Evolutionary conservation across 2,329 filamentous ascomycete species (phyloP), one percentile per base, ranked within the genome.

Genomic region (Parasarocladium wereldwijsianum): DNA sequence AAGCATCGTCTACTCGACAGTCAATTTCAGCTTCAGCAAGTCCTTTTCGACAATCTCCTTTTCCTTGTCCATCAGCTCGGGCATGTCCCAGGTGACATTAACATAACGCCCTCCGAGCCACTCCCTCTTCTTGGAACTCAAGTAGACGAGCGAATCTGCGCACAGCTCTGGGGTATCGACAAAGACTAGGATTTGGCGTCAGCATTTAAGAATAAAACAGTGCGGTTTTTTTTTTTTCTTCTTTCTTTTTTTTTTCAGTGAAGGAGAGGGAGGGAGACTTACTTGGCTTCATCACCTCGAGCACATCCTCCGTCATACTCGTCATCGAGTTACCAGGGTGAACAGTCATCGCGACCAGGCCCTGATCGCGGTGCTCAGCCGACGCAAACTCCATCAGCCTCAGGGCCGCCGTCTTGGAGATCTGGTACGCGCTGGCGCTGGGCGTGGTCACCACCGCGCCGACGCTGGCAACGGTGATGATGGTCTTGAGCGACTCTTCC

Each of bases 61-160:
- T 28, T 38, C 33, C 39, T 43, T 43, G 5, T n/a, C 32, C 42
- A 48, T 36, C 6, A 51, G 38, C 38, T 53, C 44, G 1, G 54
- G 52, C 6, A 58, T 39, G 35, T 55, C 51, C 54, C 55, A 58
- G 4, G 45, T 46, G 32, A 52, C 47, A 29, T 49, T 52, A 16
- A 57, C 40, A 37, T 58, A 57, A 15, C 54, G 46, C 31, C 54
- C 49, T 10, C 37, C 42, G 5, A 51, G 39, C 49, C 49, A 51
- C 6, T 44, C 41, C 24, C 46, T 37, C 26, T 39, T 44, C 33
- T 48, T 34, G 3, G 32, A 36, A 6, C 44, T 44, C 23, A 51
- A 23, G 26, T 47, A 50, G 6, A 47, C 46, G 13, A 50, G 22
- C 8, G 45, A 44, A 32, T 51, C 47, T 11, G 30, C 47, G 22